Conservation (phyloP, 2,329 filamentous ascomycete species). For the Fusarium abutilonis region DNA sequence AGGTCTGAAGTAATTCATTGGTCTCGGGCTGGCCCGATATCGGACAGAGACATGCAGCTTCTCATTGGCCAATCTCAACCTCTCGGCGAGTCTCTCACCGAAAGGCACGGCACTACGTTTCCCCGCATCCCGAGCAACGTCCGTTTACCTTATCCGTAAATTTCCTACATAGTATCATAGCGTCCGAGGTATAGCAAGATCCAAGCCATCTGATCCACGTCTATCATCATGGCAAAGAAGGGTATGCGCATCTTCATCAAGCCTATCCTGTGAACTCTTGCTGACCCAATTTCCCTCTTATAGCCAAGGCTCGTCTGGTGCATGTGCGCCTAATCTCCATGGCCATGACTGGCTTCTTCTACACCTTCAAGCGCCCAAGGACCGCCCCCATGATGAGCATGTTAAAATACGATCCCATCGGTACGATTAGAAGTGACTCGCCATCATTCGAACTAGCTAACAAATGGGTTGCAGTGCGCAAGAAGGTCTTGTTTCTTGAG, state of each 20-base stretch:
- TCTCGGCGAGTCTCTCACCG: slow-evolving; percentile 19
- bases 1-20: slow-evolving; percentile 7
- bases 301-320: slow-evolving; percentile 91
- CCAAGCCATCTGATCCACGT: slow-evolving; percentile 27
- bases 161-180: slow-evolving; percentile 36
- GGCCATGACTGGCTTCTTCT: slow-evolving; percentile 99
- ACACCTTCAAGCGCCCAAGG: slow-evolving; percentile 86
- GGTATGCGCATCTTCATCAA: slow-evolving; percentile 15
- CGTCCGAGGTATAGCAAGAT: slow-evolving; percentile 18
- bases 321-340: slow-evolving; percentile 95
- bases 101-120: slow-evolving; percentile 35
- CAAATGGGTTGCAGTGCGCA: slow-evolving; percentile 71
- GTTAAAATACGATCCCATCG: slow-evolving; percentile 98
- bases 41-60: slow-evolving; percentile 4
- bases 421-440: slow-evolving; percentile 57
- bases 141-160: slow-evolving; percentile 34
- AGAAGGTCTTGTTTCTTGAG: slow-evolving; percentile 95
- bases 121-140: slow-evolving; percentile 27
- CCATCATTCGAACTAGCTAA: slow-evolving; percentile 16
- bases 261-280: not conserved
- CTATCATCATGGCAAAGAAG: slow-evolving; percentile 45
- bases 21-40: slow-evolving; percentile 30
- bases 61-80: slow-evolving; percentile 33
- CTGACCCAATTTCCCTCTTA: slow-evolving; percentile 20
- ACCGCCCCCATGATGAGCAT: slow-evolving; percentile 87